Conservation (phyloP, 2,329 filamentous ascomycete genomes). For the Sporothrix pseudoabietina region DNA sequence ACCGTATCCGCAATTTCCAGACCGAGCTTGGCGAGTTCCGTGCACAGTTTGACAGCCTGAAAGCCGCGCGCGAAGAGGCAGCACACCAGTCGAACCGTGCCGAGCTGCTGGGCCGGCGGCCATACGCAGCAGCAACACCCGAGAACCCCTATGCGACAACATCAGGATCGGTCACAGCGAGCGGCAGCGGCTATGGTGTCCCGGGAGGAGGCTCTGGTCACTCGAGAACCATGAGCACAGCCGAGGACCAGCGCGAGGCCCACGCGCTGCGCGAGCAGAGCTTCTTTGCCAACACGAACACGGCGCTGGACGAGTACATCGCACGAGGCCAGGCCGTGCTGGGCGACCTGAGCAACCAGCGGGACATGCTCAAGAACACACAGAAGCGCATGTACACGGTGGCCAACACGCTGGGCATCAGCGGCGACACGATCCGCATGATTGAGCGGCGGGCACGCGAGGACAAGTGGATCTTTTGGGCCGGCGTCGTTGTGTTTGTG, state of each 20-base stretch:
- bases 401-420: conserved; percentile 89
- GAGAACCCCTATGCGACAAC: conserved; percentile 83
- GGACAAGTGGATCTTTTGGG: conserved; percentile 98
- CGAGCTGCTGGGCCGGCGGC: conserved; percentile 83
- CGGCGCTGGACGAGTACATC: conserved; percentile 89
- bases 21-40: conserved; percentile 79
- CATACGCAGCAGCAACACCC: conserved; percentile 75
- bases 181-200: conserved; percentile 40
- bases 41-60: conserved; percentile 73
- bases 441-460: conserved; percentile 87
- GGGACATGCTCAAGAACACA: conserved; percentile 92
- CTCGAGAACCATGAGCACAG: conserved; percentile 48
- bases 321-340: conserved; percentile 88
- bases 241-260: conserved; percentile 61
- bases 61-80: conserved; percentile 74
- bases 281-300: conserved; percentile 81
- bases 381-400: conserved; percentile 89
- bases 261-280: conserved; percentile 87
- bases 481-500: conserved; percentile 82
- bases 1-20: conserved; percentile 83
- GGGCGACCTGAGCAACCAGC: conserved; percentile 83
- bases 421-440: conserved; percentile 95
- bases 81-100: conserved; percentile 66
- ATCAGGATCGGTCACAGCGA: conserved; percentile 25
- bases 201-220: conserved; percentile 40